Conservation (phyloP, 257 asterid genomes). For the Solanum bulbocastanum region DNA sequence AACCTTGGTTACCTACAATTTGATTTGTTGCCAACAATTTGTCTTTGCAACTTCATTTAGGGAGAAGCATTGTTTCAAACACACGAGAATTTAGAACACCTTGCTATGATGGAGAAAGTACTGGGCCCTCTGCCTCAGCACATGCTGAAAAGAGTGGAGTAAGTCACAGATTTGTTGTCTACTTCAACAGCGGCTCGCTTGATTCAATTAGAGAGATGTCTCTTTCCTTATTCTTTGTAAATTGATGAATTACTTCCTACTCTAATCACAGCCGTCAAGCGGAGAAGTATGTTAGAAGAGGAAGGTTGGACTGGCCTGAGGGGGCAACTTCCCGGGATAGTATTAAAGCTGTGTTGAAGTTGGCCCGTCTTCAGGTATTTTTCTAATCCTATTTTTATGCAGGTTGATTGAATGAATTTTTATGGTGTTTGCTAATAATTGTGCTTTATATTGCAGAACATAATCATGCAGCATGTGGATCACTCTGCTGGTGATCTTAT, state of each 20-base stretch:
- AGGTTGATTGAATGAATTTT: neutral
- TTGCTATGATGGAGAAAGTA: constrained; percentile 94
- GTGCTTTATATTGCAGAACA: constrained; percentile 20
- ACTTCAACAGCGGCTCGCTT: neutral
- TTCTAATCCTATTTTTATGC: neutral
- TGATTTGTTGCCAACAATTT: neutral
- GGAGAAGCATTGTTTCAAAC: constrained; percentile 90
- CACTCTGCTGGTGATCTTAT: constrained; percentile 90
- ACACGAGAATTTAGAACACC: constrained; percentile 88
- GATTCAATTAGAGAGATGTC: neutral
- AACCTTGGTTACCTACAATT: neutral
- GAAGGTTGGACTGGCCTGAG: constrained; percentile 79
- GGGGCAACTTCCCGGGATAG: constrained; percentile 83
- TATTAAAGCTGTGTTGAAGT: constrained; percentile 58
- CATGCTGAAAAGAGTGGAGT: constrained; percentile 76
- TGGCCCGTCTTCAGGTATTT: constrained; percentile 58
- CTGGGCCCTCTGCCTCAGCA: constrained; percentile 75
- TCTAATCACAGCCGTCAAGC: constrained; percentile 45
- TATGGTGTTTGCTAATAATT: neutral
- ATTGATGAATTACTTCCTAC: neutral
- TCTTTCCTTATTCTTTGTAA: neutral
- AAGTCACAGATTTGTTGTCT: constrained; percentile 5
- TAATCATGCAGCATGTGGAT: constrained; percentile 88
- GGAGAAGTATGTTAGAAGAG: constrained; percentile 66
- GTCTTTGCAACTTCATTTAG: constrained; percentile 7